Evolutionary conservation across 2,329 filamentous ascomycete genomes (phyloP), one percentile per base, ranked within the genome.

Genomic region (Aspergillus sp.): DNA sequence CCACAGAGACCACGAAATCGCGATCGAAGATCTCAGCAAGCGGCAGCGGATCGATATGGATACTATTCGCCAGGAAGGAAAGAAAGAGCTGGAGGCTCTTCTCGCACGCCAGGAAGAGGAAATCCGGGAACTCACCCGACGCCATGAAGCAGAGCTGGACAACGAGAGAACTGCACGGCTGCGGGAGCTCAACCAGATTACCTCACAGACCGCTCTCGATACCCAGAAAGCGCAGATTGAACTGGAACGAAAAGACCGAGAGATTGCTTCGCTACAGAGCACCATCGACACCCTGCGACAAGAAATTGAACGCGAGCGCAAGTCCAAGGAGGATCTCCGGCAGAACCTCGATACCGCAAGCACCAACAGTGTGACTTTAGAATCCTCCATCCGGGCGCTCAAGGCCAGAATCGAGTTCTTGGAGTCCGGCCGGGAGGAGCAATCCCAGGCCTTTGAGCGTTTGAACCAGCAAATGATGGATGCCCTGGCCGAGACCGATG

Each of bases 381-480:
- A 96, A 60, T 86, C 84, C 33, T 85, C 88, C 20, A 85, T 89
- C 57, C 85, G 86, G 57, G 87, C 87, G 3, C 81, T 95, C 58
- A 84, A 86, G 60, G 89, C 89, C 2, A 89, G 93, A 61, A 88
- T 95, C 52, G 86, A 92, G 59, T 95, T 95, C 66, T 82, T 96
- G 16, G 90, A 96, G 68, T 94, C 90, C 0, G 90, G 91, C 64
- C 91, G 85, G 69, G 89, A 95, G 70, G 88, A 90, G 13, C 91
- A 96, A 63, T 94, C 91, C 1, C 84, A 93, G 63, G 85, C 89
- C 10, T 96, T 93, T 70, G 85, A 89, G 38, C 85, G 83, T 51
- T 89, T 95, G 76, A 88, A 95, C 65, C 80, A 86, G 41, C 82
- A 87, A 48, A 84, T 96, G 65, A 87, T 90, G 65, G 87, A 94